phyloP scores from a whole-genome alignment of 768 basidiomycete species.

The Lentinus brumalis region DNA sequence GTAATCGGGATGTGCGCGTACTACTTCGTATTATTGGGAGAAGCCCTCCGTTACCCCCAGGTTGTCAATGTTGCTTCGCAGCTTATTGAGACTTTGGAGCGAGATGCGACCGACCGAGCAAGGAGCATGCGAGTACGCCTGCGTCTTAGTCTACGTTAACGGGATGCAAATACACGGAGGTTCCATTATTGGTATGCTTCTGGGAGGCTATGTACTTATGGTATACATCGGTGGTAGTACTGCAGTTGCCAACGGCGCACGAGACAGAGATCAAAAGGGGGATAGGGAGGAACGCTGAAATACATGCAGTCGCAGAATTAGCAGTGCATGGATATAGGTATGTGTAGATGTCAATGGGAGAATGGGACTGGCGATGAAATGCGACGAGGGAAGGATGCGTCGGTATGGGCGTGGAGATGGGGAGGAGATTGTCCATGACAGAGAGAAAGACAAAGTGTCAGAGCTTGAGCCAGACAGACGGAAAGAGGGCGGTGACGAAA shows the following conservation, averaged over 20 bases:
- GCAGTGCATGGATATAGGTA: conserved; percentile 25
- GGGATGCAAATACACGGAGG: conserved; percentile 19
- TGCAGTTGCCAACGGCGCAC: conserved; percentile 12
- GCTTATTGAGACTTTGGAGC: too few relatives aligned
- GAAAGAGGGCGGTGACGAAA: conserved; percentile 1
- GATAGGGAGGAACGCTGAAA: conserved; percentile 1
- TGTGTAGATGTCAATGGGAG: conserved; percentile 8
- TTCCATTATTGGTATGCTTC: conserved; percentile 26
- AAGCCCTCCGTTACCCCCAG: too few relatives aligned
- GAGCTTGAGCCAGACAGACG: neutral
- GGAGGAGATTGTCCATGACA: conserved; percentile 6
- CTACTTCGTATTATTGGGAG: neutral
- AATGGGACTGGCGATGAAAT: neutral
- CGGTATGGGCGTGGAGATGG: neutral
- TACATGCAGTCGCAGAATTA: conserved; percentile 20
- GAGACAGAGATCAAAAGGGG: conserved; percentile 13
- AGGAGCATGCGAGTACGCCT: neutral
- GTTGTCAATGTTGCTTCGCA: too few relatives aligned
- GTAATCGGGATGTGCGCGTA: neutral
- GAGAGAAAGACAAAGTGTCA: neutral
- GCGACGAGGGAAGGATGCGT: conserved; percentile 7
- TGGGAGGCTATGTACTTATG: conserved; percentile 22
- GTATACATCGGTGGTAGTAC: conserved; percentile 30
- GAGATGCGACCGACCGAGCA: too few relatives aligned
- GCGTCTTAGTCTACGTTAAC: neutral